A percentile compares a stretch with the other conserved stretches of the same genome.
These are phyloP conservation scores for Heracleum sosnowskyi DNA, from an alignment of 129 eudicot species.

Conservation along the genomic window DNA sequence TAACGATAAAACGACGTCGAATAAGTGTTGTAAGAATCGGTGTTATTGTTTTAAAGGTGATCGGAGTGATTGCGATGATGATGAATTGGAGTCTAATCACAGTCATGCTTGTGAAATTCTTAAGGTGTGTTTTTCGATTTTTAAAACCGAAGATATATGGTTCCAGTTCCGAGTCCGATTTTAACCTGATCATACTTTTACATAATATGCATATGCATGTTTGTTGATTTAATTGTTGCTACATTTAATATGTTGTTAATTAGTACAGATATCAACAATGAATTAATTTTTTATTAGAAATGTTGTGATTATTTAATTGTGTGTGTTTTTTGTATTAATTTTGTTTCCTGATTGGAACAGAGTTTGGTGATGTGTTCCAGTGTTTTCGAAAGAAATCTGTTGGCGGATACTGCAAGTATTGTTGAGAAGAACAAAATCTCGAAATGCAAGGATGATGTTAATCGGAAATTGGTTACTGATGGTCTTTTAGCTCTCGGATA, in stretches of 20 bases:
- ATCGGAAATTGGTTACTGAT: conserved; percentile 42
- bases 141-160: no score
- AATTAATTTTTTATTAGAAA: conserved; percentile 18
- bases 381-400: conserved; percentile 51
- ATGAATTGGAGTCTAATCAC: conserved; percentile 41
- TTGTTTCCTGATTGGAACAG: conserved; percentile 22
- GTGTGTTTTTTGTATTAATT: no score
- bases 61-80: conserved; percentile 71
- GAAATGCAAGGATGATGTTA: conserved; percentile 42
- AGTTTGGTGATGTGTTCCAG: conserved; percentile 59
- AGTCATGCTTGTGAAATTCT: conserved; percentile 42
- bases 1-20: conserved; percentile 34
- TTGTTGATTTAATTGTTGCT: conserved; percentile 7
- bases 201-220: no score
- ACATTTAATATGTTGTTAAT: conserved; percentile 37
- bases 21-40: conserved; percentile 47
- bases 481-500: conserved; percentile 54
- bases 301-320: background rate
- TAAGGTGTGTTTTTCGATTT: conserved; percentile 29
- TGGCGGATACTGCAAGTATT: conserved; percentile 59
- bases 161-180: no score
- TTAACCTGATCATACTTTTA: no score
- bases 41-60: conserved; percentile 71
- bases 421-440: conserved; percentile 53
- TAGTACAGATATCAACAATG: conserved; percentile 37